These are phyloP conservation scores for Fonsecaea pedrosoi DNA, from an alignment of 2,329 filamentous ascomycete genomes.

Conservation along the genomic window DNA sequence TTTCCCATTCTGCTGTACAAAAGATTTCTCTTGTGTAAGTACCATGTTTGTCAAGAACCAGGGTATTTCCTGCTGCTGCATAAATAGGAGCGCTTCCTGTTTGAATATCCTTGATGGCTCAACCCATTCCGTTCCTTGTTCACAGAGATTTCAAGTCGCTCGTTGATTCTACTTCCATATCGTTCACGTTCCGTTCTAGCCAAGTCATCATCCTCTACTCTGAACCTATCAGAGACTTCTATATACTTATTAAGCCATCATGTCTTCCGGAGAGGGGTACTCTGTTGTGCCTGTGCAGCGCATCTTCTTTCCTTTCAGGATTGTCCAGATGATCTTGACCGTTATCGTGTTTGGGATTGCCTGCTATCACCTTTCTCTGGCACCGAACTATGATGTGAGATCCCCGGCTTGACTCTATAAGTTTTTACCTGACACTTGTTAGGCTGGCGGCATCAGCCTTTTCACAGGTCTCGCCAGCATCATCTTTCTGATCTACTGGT, in stretches of 20 bases:
- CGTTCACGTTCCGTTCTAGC: background rate
- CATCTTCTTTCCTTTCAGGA: background rate
- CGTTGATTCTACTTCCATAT: background rate
- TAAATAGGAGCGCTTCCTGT: background rate
- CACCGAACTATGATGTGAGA: background rate
- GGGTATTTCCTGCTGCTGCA: background rate
- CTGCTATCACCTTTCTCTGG: conserved; percentile 1
- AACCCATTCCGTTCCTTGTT: background rate
- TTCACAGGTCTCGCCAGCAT: background rate
- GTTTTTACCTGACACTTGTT: background rate
- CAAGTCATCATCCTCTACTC: background rate
- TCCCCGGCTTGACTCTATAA: background rate
- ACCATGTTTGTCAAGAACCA: background rate
- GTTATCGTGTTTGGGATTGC: background rate
- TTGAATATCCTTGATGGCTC: background rate
- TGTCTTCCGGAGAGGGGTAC: background rate
- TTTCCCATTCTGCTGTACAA: background rate
- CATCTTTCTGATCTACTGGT: conserved; percentile 3
- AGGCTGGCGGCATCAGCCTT: background rate
- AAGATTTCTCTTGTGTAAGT: background rate
- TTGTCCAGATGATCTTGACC: conserved; percentile 2
- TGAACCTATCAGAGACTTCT: background rate
- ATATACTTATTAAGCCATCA: background rate
- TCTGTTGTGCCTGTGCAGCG: conserved; percentile 1
- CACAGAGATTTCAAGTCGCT: background rate